Conservation (phyloP, 257 asterid genomes). For the Catharanthus roseus region DNA sequence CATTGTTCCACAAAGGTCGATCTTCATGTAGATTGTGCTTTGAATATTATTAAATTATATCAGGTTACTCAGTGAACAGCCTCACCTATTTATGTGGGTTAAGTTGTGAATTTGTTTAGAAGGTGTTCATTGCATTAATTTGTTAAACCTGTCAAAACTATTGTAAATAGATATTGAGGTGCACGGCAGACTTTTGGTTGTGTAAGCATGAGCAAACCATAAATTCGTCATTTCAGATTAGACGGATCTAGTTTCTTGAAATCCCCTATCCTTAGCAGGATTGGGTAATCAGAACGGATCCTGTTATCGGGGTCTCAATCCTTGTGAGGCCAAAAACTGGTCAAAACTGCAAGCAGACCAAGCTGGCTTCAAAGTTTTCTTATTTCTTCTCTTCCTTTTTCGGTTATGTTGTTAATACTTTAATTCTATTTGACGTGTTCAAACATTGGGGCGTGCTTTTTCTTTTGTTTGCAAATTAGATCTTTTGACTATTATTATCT, state of each 20-base stretch:
- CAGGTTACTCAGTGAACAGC: no score
- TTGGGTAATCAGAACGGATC: not conserved
- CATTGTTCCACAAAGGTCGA: not conserved
- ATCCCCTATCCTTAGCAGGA: not conserved
- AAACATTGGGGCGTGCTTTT: no score
- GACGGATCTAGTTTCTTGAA: not conserved
- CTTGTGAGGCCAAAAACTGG: not conserved
- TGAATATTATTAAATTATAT: no score
- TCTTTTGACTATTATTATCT: not conserved
- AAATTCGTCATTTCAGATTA: not conserved
- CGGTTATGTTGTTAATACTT: not conserved
- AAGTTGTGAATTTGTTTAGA: not conserved
- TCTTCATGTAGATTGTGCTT: no score
- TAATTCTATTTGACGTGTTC: not conserved
- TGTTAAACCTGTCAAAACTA: not conserved
- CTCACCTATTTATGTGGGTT: no score
- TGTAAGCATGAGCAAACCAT: not conserved
- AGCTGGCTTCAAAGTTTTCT: not conserved
- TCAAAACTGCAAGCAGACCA: not conserved
- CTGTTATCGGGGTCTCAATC: not conserved
- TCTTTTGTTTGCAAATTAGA: not conserved
- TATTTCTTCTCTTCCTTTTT: not conserved
- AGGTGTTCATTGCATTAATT: not conserved
- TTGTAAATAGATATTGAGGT: not conserved
- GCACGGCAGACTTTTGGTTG: not conserved